These are phyloP conservation scores for Striga hermonthica DNA, from an alignment of 305 asterid genomes.

Conservation along the genomic window DNA sequence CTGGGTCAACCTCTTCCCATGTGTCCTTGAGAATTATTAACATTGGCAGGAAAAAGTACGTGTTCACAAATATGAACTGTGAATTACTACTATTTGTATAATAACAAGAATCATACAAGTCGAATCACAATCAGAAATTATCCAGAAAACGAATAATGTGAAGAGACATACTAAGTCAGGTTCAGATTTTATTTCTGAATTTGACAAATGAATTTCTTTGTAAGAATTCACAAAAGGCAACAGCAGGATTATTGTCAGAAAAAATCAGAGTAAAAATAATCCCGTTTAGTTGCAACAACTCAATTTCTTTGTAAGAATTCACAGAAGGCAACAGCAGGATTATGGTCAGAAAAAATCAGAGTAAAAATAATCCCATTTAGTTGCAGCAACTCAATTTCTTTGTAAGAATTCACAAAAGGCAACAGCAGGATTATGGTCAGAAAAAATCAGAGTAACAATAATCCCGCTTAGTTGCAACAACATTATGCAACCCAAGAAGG, in stretches of 20 bases:
- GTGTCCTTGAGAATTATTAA: constrained; percentile 55
- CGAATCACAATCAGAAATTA: background rate
- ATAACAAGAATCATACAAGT: constrained; percentile 3
- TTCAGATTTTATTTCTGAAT: background rate
- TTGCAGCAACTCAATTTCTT: background rate
- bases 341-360: background rate
- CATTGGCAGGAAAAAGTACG: constrained; percentile 21
- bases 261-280: background rate
- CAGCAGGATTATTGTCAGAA: background rate
- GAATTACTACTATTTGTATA: constrained; percentile 9
- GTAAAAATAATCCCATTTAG: background rate
- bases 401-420: constrained; percentile 8
- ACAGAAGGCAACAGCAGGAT: constrained; percentile 4
- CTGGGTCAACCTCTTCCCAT: constrained; percentile 94
- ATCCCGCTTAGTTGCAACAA: background rate
- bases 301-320: background rate
- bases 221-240: constrained; percentile 11
- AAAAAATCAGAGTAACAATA: background rate
- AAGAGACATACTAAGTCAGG: background rate
- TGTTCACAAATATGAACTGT: constrained; percentile 19
- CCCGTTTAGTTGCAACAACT: background rate
- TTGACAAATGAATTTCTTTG: background rate
- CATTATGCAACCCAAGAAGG: background rate
- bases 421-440: background rate
- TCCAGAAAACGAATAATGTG: background rate